These are phyloP conservation scores for Gossypium schwendimanii DNA, from an alignment of 441 rosid genomes.

Conservation along the genomic window DNA sequence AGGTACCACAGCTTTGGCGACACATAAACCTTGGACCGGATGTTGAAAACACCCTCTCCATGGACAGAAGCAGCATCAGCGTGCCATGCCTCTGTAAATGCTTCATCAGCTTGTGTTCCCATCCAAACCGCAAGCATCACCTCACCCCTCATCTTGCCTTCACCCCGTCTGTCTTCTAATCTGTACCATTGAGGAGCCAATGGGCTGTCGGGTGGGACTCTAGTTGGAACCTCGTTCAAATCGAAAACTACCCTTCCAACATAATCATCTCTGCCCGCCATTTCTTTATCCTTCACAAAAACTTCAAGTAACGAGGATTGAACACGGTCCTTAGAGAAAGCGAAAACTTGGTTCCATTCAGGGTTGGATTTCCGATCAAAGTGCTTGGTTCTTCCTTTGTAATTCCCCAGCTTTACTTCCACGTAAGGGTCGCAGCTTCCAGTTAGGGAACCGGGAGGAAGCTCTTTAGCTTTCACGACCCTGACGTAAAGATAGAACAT, in stretches of 20 bases:
- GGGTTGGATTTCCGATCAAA: conserved; percentile 52
- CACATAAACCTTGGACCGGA: conserved; percentile 73
- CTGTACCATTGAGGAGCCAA: conserved; percentile 63
- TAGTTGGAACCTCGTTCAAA: conserved; percentile 52
- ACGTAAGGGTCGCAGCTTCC: conserved; percentile 60
- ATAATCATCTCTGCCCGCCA: conserved; percentile 50
- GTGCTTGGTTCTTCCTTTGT: conserved; percentile 52
- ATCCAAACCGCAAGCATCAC: conserved; percentile 67
- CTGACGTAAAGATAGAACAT: conserved; percentile 68
- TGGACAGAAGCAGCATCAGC: conserved; percentile 61
- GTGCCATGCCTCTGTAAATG: conserved; percentile 61
- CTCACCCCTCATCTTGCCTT: conserved; percentile 55
- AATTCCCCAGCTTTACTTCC: conserved; percentile 69
- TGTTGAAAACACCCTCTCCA: conserved; percentile 58
- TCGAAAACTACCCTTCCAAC: conserved; percentile 50
- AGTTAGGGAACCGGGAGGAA: conserved; percentile 37
- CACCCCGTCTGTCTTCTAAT: conserved; percentile 45
- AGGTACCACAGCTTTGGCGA: conserved; percentile 91
- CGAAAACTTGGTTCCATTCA: conserved; percentile 65
- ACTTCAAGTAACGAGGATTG: conserved; percentile 55
- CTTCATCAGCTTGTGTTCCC: conserved; percentile 72
- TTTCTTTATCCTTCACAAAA: conserved; percentile 49
- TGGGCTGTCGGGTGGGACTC: conserved; percentile 67
- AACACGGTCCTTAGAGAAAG: conserved; percentile 52
- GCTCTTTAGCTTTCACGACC: conserved; percentile 53